Conservation (phyloP, 257 asterid genomes). For the Nicotiana knightiana region DNA sequence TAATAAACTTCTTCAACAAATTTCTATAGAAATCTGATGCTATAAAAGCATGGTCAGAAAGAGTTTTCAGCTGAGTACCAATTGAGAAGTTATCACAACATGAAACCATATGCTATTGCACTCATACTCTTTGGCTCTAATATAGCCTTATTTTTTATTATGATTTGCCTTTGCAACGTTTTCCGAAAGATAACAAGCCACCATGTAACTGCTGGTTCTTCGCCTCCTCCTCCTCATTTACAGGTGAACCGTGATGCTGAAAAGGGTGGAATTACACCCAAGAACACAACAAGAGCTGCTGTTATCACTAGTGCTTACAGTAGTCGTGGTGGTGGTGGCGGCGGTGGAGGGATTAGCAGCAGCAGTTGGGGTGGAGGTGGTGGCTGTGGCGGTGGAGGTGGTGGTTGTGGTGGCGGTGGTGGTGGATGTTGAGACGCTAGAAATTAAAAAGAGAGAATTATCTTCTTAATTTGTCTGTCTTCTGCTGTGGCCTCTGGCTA, state of each 20-base stretch:
- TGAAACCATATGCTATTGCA: neutral
- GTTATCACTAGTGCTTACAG: neutral
- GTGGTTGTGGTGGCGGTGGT: neutral
- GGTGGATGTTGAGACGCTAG: neutral
- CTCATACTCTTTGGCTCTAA: neutral
- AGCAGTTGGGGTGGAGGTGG: neutral
- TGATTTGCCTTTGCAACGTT: neutral
- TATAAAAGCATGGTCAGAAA: neutral
- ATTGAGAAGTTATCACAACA: neutral
- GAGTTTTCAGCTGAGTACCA: neutral
- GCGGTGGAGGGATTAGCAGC: neutral
- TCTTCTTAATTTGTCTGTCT: neutral
- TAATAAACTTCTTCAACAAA: neutral
- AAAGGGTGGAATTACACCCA: neutral
- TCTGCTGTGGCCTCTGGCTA: neutral
- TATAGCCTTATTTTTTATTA: neutral
- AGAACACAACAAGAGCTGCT: neutral
- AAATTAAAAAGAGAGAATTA: neutral
- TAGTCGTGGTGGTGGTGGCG: neutral
- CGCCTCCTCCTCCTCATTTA: neutral
- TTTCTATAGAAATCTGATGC: neutral
- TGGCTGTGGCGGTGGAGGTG: neutral
- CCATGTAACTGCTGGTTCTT: neutral
- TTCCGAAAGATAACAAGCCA: neutral
- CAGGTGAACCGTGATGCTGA: neutral